Evolutionary conservation across 805 yeast species (phyloP), one percentile per base, ranked within the genome.

Genomic region (Candida chauliodis): DNA sequence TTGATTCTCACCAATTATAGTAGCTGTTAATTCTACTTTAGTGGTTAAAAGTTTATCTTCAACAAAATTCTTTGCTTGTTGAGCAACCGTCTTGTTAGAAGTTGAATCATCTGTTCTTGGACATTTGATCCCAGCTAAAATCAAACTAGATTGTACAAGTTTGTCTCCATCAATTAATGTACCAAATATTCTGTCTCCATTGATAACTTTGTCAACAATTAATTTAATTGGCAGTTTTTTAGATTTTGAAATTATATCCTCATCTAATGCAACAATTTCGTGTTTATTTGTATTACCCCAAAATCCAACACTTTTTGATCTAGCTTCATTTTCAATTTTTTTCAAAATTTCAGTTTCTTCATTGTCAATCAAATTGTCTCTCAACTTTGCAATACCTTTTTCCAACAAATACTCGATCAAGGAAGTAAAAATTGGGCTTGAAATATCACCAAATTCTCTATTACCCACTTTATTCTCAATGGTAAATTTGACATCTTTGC

Each of bases 141-240:
- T 55, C 21, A 82, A 73, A 8, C 82, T 80, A 20, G 79, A 65
- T 20, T 75, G 71, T 29, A 71, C 74, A 43, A 84, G 93, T 28
- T 59, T 58, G 34, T 67, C 60, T 41, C 64, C 66, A 21, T 76
- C 61, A 38, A 79, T 46, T 9, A 79, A 56, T 28, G 95, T 74
- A 9, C 77, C 74, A 26, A 81, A 63, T n/a, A 86, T 58, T 34
- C 95, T 66, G 60, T 87, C 95, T 34, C 95, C 96, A 45, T 81
- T 66, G 42, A 85, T 70, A 22, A 82, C 93, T 50, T 75, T 79
- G 59, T 87, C 95, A 18, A 87, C 81, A 40, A 87, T 73, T 22
- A 85, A 71, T 13, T 69, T 59, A 34, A 76, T 58, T 18, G 79
- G 76, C 3, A 10, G 13, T 11, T 51, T 47, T 37, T 53, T 54